A percentile compares a stretch with the other conserved stretches of the same genome.
Evolutionary conservation across 495 filamentous ascomycete species (phyloP).

Genomic region (Cercophora newfieldiana): DNA sequence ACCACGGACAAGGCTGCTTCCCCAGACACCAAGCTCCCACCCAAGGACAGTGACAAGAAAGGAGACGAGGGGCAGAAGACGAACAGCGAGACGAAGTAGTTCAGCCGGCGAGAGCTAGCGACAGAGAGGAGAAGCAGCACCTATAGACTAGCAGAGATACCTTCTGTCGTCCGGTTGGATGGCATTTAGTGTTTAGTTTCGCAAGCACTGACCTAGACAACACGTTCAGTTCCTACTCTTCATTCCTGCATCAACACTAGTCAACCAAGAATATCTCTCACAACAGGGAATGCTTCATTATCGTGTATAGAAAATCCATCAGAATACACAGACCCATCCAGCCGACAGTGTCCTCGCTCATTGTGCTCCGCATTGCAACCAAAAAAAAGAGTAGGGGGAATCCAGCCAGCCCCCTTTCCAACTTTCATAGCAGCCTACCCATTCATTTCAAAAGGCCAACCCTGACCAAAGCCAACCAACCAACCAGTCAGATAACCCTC

Average conservation of each 20-base stretch:
- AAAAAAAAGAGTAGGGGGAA: background rate
- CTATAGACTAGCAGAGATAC: background rate
- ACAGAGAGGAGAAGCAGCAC: background rate
- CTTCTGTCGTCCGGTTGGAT: background rate
- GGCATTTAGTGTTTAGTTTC: background rate
- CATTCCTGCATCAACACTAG: background rate
- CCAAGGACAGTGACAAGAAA: background rate
- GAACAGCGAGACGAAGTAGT: background rate
- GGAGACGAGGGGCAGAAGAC: background rate
- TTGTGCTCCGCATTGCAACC: background rate
- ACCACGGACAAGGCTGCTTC: background rate
- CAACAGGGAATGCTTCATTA: background rate
- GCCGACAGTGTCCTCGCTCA: background rate
- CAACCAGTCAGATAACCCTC: background rate
- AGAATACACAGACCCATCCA: background rate
- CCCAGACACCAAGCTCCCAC: background rate
- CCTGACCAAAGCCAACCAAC: background rate
- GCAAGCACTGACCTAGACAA: background rate
- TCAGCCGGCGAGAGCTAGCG: background rate
- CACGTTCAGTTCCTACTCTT: background rate
- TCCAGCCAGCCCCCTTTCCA: background rate
- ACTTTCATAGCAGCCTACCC: background rate
- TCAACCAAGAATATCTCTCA: background rate
- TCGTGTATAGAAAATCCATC: background rate
- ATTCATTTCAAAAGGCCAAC: background rate